Base-by-base conservation (phyloP, 2,329 filamentous ascomycete species). In the Fusarium floridanum region DNA sequence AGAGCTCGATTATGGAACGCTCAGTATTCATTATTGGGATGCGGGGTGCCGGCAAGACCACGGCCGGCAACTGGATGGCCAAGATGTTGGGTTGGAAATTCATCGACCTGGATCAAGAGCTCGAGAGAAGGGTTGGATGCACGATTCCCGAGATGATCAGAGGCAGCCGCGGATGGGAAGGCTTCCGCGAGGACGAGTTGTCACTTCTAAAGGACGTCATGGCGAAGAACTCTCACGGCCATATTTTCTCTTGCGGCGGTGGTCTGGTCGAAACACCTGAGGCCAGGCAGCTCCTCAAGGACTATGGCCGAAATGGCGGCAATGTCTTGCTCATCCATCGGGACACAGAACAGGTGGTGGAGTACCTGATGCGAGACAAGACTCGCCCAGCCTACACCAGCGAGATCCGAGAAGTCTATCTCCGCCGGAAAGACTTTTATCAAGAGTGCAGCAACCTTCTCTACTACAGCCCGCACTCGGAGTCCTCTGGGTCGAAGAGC, bases 1-100 rank as follows among this genome's bases (percentile, higher is more conserved):
- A 64, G 22, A 45, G 64, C 5, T 24, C 50, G 7, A 29, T 61
- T 14, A 74, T 80, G 36, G 83, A 90, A 77, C 89, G 90, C 57
- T 98, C 95, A 0, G 92, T 98, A 61, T 95, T 98, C 84, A 92
- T 99, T 70, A 96, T 99, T 76, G 97, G 97, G 11, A 99, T 99
- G 97, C 91, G 97, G 75, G 97, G 97, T 66, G 97, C 95, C 45
- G 97, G 97, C 29, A 99, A 99, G 86, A 98, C 97, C 0, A 99
- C 97, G 0, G 93, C 94, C 39, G 97, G 97, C 63, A 89, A 90
- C 16, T 98, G 95, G 94, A 92, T 97, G 79, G 92, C 93, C 1
- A 90, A 90, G 70, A 89, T 93, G 32, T 86, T 98, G 1, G 90
- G 91, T 60, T 91, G 95, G 80, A 91, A 93, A 8, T 92, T 98